Conservation (phyloP, 192 early-diverging fungal genomes). For the Podochytrium sp. region DNA sequence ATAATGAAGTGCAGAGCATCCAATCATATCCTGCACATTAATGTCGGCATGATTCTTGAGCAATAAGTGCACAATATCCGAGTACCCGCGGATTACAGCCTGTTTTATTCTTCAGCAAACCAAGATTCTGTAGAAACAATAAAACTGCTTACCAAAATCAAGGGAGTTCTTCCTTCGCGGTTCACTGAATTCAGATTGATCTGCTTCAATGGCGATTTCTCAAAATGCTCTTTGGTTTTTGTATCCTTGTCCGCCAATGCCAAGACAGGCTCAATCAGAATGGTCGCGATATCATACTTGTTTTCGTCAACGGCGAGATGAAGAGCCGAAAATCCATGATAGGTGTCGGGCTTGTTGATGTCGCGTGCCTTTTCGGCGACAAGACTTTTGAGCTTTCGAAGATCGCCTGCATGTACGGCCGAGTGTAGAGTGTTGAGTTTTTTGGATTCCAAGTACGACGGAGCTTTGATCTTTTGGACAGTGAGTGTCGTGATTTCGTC, state of each 20-base stretch:
- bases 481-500: slow-evolving; percentile 13
- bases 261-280: slow-evolving; percentile 32
- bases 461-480: not conserved
- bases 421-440: slow-evolving; percentile 47
- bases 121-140: not conserved
- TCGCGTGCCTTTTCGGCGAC: slow-evolving; percentile 44
- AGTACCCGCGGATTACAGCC: slow-evolving; percentile 35
- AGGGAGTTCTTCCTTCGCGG: slow-evolving; percentile 34
- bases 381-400: slow-evolving; percentile 35
- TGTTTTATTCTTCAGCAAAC: slow-evolving; percentile 12
- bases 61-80: slow-evolving; percentile 36
- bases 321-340: slow-evolving; percentile 45
- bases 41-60: slow-evolving; percentile 30
- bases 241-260: slow-evolving; percentile 14
- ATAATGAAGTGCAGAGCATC: slow-evolving; percentile 41
- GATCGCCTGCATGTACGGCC: slow-evolving; percentile 41
- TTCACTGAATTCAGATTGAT: slow-evolving; percentile 31
- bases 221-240: slow-evolving; percentile 4
- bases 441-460: slow-evolving; percentile 33
- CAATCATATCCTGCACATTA: slow-evolving; percentile 38
- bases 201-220: slow-evolving; percentile 22
- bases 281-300: slow-evolving; percentile 25
- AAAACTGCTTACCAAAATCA: slow-evolving; percentile 23
- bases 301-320: slow-evolving; percentile 45
- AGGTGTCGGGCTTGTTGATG: slow-evolving; percentile 46